Evolutionary conservation across 352 stramenopile species (phyloP), one percentile per base, ranked within the genome.

Genomic region (Phytophthora agathidicida): DNA sequence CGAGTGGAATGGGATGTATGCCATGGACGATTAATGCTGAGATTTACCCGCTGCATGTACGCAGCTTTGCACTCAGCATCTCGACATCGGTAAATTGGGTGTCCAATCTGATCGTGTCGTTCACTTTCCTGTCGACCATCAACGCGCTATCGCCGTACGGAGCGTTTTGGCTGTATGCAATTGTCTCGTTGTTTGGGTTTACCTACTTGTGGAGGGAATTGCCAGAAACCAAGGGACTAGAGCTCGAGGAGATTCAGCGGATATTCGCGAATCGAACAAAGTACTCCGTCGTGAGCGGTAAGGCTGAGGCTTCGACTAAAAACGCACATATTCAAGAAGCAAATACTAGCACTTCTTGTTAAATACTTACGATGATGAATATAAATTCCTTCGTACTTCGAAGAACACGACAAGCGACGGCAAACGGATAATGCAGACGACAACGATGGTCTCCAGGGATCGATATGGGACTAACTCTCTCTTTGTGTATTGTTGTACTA

Each of bases 1-100:
- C 82, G 11, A 88, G 76, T 38, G 85, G 82, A 48, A 92, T 94
- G 82, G 85, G 86, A 5, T 88, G 76, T 24, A 90, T 98, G 73
- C 93, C 96, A 1, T 99, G 94, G 94, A 98, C 91, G 1, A 94
- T 99, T 55, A 97, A 98, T 64, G 85, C 88, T 24, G 96, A 98
- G 71, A 98, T 98, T 60, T 98, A 97, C 66, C 90, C 91, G 6
- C 71, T 96, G 7, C 74, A 86, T 27, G 84, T 89, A 16, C 91
- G 96, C 28, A 96, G 86, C 24, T 78, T 96, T 16, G 88, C 84
- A 7, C 81, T 97, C 2, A 96, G 86, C 46, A 60, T 89, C 7
- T 84, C 91, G 4, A 98, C 96, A 13, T 88, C 88, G 2, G 85
- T 95, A 11, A 98, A 97, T 66, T 98, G 96, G 94, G 44, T 98